Base-by-base conservation (phyloP, 306 rosid species). In the Lupinus albus region DNA sequence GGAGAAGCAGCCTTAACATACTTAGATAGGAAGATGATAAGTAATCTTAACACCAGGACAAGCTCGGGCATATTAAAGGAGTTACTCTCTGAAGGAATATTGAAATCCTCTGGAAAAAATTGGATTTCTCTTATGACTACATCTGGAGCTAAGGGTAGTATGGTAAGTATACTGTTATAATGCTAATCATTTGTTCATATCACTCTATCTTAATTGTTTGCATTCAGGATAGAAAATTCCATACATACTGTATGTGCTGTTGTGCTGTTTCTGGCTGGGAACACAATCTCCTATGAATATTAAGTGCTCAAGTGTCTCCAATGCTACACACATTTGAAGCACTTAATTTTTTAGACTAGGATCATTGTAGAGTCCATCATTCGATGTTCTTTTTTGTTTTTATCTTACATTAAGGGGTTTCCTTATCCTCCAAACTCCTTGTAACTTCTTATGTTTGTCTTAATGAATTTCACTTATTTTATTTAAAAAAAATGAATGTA, bases 51-150 rank as follows among this genome's bases (percentile, higher is more conserved):
- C 74, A 79, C 86, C 63, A 80, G 75, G 73, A 83, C 88, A 68
- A 87, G 95, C 80, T 78, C 87, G n/a, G 89, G 85, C 67, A 76
- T 77, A 62, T 84, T 92, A 76, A 89, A 87, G 84, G 88, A 80
- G 62, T 81, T 92, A 77, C 76, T 92, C 67, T 82, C 85, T 71
- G 85, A 83, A 55, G 96, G 91, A 52, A 68, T 86, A 63, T 77
- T 77, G 71, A 92, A 92, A 68, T 91, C 89, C 47, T 88, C 95
- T 0, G 90, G 87, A 55, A 86, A 86, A 76, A 92, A 89, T 75
- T 89, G 95, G 69, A 92, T 89, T 66, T 87, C 96, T 79, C 95
- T 92, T 67, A 92, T 92, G 98, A 93, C 97, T 48, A 89, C 95
- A 46, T 93, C 97, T 61, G 98, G 98, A 59, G 98, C 98, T 44